Percentiles rank a stretch among this genome's conserved stretches.
phyloP scores from a whole-genome alignment of 1,139 yeast genomes.

The Debaryomycetaceae sp. region DNA sequence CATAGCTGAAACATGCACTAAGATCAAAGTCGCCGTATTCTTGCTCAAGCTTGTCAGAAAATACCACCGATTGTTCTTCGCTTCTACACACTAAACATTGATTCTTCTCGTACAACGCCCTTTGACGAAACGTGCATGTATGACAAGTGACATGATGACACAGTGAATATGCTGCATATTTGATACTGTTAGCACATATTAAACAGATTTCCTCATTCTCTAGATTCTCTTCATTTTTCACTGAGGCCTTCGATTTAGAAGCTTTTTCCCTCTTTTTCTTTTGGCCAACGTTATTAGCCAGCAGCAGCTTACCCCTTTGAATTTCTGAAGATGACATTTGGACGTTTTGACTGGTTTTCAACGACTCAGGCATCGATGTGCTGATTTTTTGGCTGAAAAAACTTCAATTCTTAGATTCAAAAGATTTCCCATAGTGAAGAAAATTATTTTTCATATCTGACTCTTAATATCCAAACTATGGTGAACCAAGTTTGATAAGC shows the following conservation, averaged over 20 bases:
- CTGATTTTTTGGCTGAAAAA: background rate
- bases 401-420: no score
- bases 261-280: background rate
- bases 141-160: conserved; percentile 89
- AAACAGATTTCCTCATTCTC: conserved; percentile 53
- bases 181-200: conserved; percentile 76
- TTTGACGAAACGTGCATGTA: conserved; percentile 74
- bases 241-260: background rate
- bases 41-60: conserved; percentile 44
- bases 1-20: conserved; percentile 27
- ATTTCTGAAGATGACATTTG: conserved; percentile 2
- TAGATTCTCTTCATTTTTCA: conserved; percentile 23
- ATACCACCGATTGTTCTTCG: conserved; percentile 55
- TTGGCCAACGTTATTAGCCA: background rate
- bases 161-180: conserved; percentile 65
- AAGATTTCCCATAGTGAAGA: no score
- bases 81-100: conserved; percentile 83
- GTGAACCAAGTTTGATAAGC: no score
- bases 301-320: conserved; percentile 3
- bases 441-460: no score
- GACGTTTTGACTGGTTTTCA: background rate
- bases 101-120: conserved; percentile 73
- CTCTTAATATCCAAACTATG: no score
- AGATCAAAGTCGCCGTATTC: conserved; percentile 36
- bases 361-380: background rate